Conservation (phyloP, 371 early-diverging fungal species). For the Mucor racemosus region DNA sequence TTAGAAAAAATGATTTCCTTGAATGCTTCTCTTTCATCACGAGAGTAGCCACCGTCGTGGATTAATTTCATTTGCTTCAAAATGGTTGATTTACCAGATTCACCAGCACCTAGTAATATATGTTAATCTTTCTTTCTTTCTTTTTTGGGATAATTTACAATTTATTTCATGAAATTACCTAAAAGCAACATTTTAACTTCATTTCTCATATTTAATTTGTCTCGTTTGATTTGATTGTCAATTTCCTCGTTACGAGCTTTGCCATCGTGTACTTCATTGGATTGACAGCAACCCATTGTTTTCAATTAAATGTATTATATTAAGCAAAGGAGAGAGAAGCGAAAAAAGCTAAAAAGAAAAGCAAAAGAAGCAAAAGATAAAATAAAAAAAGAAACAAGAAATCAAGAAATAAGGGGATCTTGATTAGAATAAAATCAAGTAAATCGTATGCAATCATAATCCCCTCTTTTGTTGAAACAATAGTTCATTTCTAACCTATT, state of each 20-base stretch:
- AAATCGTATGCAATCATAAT: slow-evolving; percentile 2
- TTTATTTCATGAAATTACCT: slow-evolving; percentile 53
- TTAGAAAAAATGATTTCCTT: slow-evolving; percentile 90
- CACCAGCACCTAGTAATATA: slow-evolving; percentile 21
- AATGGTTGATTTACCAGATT: slow-evolving; percentile 85
- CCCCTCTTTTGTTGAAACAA: not conserved
- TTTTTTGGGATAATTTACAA: no score
- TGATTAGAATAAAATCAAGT: slow-evolving; percentile 11
- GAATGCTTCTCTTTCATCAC: slow-evolving; percentile 84
- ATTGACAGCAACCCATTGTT: slow-evolving; percentile 87
- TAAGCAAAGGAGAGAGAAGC: no score
- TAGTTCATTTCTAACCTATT: slow-evolving; percentile 3
- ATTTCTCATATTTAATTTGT: slow-evolving; percentile 76
- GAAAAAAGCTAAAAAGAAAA: not conserved
- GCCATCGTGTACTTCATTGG: slow-evolving; percentile 82
- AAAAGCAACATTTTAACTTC: slow-evolving; percentile 95
- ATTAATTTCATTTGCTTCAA: slow-evolving; percentile 75
- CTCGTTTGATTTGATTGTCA: slow-evolving; percentile 83
- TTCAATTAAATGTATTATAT: not conserved
- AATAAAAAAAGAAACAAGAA: not conserved
- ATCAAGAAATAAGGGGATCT: slow-evolving; percentile 6
- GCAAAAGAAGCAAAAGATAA: slow-evolving; percentile 1
- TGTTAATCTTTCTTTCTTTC: no score
- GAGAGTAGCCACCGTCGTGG: slow-evolving; percentile 89
- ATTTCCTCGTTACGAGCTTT: slow-evolving; percentile 86